Evolutionary conservation across 495 filamentous ascomycete species (phyloP).

Genomic region (Penicillium diatomitis): DNA sequence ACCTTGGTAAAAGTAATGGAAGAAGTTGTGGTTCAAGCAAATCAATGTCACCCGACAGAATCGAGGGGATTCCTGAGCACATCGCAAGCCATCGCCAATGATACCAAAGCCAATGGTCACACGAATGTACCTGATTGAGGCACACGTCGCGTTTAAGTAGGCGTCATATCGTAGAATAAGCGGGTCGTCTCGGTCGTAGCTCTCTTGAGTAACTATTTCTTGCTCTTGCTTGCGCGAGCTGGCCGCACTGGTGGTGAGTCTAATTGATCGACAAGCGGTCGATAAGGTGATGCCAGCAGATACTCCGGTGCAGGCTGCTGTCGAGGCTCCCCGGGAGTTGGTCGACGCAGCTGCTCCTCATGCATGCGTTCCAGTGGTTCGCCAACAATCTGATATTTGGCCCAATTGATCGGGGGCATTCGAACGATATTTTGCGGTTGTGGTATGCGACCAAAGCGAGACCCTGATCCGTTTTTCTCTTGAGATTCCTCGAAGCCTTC

Average conservation of each 20-base stretch:
- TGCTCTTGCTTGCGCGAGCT: conserved; percentile 24
- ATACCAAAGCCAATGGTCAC: no score
- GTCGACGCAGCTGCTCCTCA: conserved; percentile 60
- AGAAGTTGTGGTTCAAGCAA: no score
- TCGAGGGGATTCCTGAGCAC: no score
- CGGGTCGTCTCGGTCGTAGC: background rate
- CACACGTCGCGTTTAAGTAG: conserved; percentile 7
- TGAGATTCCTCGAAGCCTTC: conserved; percentile 9
- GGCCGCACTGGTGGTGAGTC: conserved; percentile 39
- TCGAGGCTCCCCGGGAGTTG: conserved; percentile 47
- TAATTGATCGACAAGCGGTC: conserved; percentile 57
- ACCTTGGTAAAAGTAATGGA: no score
- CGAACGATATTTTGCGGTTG: conserved; percentile 74
- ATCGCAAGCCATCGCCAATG: background rate
- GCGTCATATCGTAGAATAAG: conserved; percentile 13
- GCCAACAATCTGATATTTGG: conserved; percentile 76
- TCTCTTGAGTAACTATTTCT: conserved; percentile 19
- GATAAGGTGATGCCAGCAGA: conserved; percentile 64
- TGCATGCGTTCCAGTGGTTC: conserved; percentile 75
- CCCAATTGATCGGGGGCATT: conserved; percentile 83
- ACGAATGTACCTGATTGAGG: background rate
- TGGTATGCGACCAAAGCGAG: conserved; percentile 50
- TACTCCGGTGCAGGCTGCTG: conserved; percentile 37
- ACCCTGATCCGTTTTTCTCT: conserved; percentile 16
- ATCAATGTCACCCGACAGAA: no score